Evolutionary conservation across 2,329 filamentous ascomycete species (phyloP).

Genomic region (Fusarium haematococcum): DNA sequence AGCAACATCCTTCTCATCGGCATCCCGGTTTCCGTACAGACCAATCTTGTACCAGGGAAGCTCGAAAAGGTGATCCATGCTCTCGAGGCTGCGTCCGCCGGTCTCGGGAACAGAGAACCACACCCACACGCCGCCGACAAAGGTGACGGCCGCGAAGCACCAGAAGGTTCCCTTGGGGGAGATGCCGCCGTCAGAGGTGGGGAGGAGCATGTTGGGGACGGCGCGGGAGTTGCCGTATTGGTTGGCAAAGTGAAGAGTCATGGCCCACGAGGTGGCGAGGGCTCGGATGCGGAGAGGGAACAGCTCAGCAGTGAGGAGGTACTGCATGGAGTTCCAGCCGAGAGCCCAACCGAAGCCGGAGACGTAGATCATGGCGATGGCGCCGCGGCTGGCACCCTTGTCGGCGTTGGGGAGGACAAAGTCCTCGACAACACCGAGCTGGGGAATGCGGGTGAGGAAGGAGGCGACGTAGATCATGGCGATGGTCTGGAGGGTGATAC

Average conservation of each 20-base stretch:
- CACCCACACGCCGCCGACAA: conserved; percentile 76
- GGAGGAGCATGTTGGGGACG: conserved; percentile 79
- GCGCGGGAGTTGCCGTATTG: conserved; percentile 83
- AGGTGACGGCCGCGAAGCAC: conserved; percentile 77
- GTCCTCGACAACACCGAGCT: conserved; percentile 61
- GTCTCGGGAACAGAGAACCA: conserved; percentile 81
- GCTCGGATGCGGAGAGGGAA: conserved; percentile 81
- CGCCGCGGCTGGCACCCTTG: conserved; percentile 70
- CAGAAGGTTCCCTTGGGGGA: conserved; percentile 78
- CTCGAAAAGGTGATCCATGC: conserved; percentile 78
- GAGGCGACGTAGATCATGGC: conserved; percentile 72
- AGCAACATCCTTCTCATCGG: conserved; percentile 58
- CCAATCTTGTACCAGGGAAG: conserved; percentile 83
- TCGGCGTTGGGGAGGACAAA: conserved; percentile 62
- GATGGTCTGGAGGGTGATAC: conserved; percentile 70
- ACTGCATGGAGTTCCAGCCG: conserved; percentile 83
- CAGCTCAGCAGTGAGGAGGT: conserved; percentile 81
- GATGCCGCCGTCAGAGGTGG: conserved; percentile 58
- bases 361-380: conserved; percentile 79
- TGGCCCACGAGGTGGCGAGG: conserved; percentile 76
- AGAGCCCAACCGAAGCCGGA: conserved; percentile 77
- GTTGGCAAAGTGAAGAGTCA: conserved; percentile 84
- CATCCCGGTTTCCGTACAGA: conserved; percentile 63
- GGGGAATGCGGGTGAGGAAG: conserved; percentile 73
- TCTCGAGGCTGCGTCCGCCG: conserved; percentile 72